Percentiles rank a stretch among this genome's conserved stretches.
These are phyloP conservation scores for Ophiocordyceps robertsii DNA, from an alignment of 2,329 filamentous ascomycete species.

Conservation along the genomic window DNA sequence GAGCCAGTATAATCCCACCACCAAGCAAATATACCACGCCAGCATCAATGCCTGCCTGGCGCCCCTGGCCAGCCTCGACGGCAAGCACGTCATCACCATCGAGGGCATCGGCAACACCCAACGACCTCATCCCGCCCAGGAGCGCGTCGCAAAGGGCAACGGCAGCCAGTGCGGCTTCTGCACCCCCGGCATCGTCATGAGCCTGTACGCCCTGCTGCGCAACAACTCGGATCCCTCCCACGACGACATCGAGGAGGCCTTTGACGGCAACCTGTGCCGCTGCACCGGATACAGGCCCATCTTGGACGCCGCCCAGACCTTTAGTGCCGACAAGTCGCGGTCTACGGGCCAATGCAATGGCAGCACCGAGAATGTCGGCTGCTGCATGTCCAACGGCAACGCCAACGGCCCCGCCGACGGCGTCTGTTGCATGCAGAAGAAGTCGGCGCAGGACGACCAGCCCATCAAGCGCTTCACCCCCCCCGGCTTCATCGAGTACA, in stretches of 20 bases:
- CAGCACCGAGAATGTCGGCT: background rate
- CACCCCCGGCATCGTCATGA: constrained; percentile 97
- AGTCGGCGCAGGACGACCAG: constrained; percentile 31
- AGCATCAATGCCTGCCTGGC: constrained; percentile 94
- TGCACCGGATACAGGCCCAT: constrained; percentile 95
- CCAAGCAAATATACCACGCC: constrained; percentile 86
- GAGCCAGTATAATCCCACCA: constrained; percentile 86
- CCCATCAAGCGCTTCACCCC: constrained; percentile 61
- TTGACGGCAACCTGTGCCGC: constrained; percentile 89
- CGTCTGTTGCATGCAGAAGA: constrained; percentile 62
- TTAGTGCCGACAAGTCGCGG: constrained; percentile 42
- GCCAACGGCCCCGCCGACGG: constrained; percentile 8
- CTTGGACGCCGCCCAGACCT: constrained; percentile 84
- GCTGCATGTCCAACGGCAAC: background rate
- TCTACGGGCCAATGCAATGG: background rate
- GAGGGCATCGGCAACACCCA: constrained; percentile 89
- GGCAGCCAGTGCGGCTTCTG: constrained; percentile 93
- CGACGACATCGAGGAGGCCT: constrained; percentile 85
- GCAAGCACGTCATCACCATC: constrained; percentile 95
- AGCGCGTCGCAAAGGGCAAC: constrained; percentile 80
- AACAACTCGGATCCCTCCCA: constrained; percentile 69
- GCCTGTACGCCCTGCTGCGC: constrained; percentile 79
- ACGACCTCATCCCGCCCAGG: constrained; percentile 76
- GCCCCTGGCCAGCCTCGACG: constrained; percentile 82
- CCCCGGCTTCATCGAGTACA: constrained; percentile 88